Conservation (phyloP, 1,284 basidiomycete genomes). For the Ustilago curta region DNA sequence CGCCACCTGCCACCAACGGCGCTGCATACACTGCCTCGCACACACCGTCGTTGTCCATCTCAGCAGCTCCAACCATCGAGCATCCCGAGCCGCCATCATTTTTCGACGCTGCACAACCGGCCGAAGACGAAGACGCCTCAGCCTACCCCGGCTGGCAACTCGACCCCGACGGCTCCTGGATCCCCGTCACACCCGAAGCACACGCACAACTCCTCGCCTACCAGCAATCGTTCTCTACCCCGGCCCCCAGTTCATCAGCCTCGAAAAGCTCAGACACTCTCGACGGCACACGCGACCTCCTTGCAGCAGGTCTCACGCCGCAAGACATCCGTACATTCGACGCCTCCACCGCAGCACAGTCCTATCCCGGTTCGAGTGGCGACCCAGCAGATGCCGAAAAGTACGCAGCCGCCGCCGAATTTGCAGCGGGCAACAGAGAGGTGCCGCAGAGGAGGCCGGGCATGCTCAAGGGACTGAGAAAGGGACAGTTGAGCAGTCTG, state of each 20-base stretch:
- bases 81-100: conserved; percentile 4
- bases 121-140: background rate
- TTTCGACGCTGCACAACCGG: background rate
- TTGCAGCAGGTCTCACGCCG: conserved; percentile 21
- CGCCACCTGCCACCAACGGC: conserved; percentile 3
- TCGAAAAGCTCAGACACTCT: conserved; percentile 26
- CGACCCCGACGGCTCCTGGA: conserved; percentile 66
- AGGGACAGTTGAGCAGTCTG: conserved; percentile 63
- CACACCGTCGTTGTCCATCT: conserved; percentile 25
- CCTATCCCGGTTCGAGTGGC: conserved; percentile 16
- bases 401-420: conserved; percentile 41
- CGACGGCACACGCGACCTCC: conserved; percentile 42
- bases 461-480: conserved; percentile 46
- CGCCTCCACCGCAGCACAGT: conserved; percentile 52
- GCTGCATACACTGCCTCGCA: conserved; percentile 1
- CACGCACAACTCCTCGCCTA: conserved; percentile 56
- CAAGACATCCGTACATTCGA: conserved; percentile 40
- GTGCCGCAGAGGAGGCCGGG: conserved; percentile 46
- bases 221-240: conserved; percentile 20
- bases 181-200: conserved; percentile 66
- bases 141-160: conserved; percentile 64
- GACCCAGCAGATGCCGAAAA: conserved; percentile 33
- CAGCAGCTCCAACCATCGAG: conserved; percentile 54
- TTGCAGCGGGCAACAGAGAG: conserved; percentile 34
- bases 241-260: background rate